These are phyloP conservation scores for Ophiosphaerella korrae DNA, from an alignment of 2,329 filamentous ascomycete genomes.

Conservation along the genomic window DNA sequence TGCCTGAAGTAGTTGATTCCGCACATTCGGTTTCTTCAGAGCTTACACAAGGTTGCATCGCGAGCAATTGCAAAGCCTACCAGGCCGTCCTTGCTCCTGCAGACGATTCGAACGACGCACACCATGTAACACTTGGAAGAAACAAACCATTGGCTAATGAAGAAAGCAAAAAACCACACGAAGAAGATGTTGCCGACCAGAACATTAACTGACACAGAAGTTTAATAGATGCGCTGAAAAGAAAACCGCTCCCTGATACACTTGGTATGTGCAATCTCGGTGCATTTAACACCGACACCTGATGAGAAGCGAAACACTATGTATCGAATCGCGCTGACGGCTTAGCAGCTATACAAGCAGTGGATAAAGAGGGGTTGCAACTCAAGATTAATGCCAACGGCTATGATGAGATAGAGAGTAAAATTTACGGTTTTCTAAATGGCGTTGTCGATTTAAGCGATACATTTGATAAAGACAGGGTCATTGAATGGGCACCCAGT, in stretches of 20 bases:
- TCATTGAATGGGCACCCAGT: conserved; percentile 49
- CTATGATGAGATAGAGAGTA: conserved; percentile 6
- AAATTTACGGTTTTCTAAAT: conserved; percentile 18
- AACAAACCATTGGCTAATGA: conserved; percentile 20
- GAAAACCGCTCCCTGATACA: conserved; percentile 7
- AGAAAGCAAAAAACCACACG: conserved; percentile 48
- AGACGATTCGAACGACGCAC: conserved; percentile 10
- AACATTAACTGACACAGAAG: conserved; percentile 27
- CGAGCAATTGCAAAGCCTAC: conserved; percentile 28
- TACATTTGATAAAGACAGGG: conserved; percentile 47
- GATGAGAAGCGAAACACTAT: neutral
- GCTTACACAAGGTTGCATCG: conserved; percentile 17
- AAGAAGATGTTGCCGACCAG: conserved; percentile 55
- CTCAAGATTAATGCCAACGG: conserved; percentile 7
- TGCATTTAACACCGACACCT: neutral
- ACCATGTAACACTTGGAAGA: conserved; percentile 26
- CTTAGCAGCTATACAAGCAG: conserved; percentile 7
- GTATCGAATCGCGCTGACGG: neutral
- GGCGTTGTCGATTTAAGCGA: conserved; percentile 45
- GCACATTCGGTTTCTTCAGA: conserved; percentile 7
- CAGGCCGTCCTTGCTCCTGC: conserved; percentile 19
- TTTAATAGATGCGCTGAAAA: conserved; percentile 6
- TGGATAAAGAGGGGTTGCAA: conserved; percentile 11
- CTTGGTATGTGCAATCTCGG: conserved; percentile 10
- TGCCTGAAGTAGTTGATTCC: neutral